Base-by-base conservation (phyloP, 768 basidiomycete species). In the Boletus rubescentipes region DNA sequence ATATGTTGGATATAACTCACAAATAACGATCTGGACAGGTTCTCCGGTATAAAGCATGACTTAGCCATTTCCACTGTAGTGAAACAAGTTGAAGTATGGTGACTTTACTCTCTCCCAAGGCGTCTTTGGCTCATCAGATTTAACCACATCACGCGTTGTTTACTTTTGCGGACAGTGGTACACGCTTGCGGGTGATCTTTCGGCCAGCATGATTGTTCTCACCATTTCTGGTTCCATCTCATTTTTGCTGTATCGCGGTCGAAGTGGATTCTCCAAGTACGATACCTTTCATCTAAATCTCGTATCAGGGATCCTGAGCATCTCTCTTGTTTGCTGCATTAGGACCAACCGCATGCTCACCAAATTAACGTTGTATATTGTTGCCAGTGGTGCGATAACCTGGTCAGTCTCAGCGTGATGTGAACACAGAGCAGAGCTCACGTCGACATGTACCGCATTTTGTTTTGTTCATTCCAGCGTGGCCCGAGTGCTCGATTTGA, bases 141-240 rank as follows among this genome's bases (percentile, higher is more conserved):
- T 9, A 9, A 30, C 14, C 29, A 12, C 26, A 6, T 42, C 32
- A 23, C 23, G 8, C 9, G 3, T 10, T 50, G 5, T n/a, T 30
- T n/a, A 26, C 32, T 18, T 21, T 31, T 30, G 36, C n/a, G 12
- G 26, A 30, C 34, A 51, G 51, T 51, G 51, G 51, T 51, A 3
- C 15, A 45, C 35, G 18, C 42, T 51, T 16, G 35, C 35, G 1
- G 43, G 43, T 15, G 36, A 51, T 38, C 16, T 45, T n/a, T 45
- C 51, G 7, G 42, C 42, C 2, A 45, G 51, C 20, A 18, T 51
- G 12, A 37, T 51, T 36, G 35, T 37, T 18, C 29, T 51, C 26
- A 38, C 42, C 12, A 51, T 51, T 12, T 37, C 42, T 31, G 51
- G 42, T 16, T 44, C 51, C 20, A 45, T 51, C 21, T 44, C 51